Base-by-base conservation (phyloP, 78 protist species). In the Dictyostelium purpureum region DNA sequence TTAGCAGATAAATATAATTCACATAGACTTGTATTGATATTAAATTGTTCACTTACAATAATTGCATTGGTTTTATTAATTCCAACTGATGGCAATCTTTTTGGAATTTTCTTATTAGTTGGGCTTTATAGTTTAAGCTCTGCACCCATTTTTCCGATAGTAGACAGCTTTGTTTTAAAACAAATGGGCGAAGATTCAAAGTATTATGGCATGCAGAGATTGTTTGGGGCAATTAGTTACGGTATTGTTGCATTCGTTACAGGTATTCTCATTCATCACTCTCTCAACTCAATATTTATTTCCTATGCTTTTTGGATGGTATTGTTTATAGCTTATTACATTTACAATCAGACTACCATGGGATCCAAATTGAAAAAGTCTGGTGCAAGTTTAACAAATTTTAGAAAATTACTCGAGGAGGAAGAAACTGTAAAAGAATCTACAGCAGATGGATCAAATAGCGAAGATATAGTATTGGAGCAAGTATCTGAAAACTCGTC, bases 181-280 rank as follows among this genome's bases (percentile, higher is more conserved):
- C 24, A 40, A 4, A 21, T 70, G n/a, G 77, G 40, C 0, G 40
- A 37, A 21, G 77, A 70, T 70, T 24, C 47, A 5, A n/a, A 70
- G 24, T 12, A 40, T 10, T 70, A 70, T 70, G 77, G 77, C 18
- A n/a, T 40, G 24, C 77, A 70, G 24, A 70, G 77, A 70, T 70
- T 70, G 40, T 70, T 37, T 37, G 77, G 77, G 1, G 77, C 77
- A 42, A 70, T 70, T 16, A 40, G 56, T n/a, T 70, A 33, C n/a
- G 56, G 56, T n/a, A 70, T 70, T 7, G 54, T 70, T 31, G 33
- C 77, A 70, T 70, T 70, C 10, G 6, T 24, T 6, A 43, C 56
- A 42, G 77, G 77, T 42, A 42, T 42, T 70, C 40, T 70, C 35
- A 70, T 70, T 70, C 11, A 40, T 70, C 47, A 42, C 18, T 70